phyloP scores from a whole-genome alignment of 495 filamentous ascomycete genomes.

The Clohesyomyces aquaticus region DNA sequence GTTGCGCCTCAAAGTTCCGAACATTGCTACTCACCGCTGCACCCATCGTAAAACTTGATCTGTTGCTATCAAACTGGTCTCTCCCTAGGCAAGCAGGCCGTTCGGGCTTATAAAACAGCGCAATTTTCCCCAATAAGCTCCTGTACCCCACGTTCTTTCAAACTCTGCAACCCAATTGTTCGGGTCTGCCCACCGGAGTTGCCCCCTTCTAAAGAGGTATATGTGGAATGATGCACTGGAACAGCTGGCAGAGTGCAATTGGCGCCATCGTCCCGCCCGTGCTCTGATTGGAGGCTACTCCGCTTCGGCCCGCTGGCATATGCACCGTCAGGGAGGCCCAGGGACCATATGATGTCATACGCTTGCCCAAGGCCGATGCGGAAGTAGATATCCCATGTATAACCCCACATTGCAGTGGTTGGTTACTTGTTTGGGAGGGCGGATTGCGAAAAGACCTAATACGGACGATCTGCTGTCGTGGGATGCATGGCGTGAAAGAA shows the following conservation, averaged over 20 bases:
- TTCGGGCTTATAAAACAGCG: constrained; percentile 14
- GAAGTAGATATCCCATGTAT: constrained; percentile 1
- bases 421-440: constrained; percentile 11
- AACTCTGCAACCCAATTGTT: constrained; percentile 15
- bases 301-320: constrained; percentile 17
- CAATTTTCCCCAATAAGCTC: neutral
- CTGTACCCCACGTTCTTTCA: constrained; percentile 9
- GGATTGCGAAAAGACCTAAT: constrained; percentile 16
- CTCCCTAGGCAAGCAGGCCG: constrained; percentile 19
- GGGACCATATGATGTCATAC: constrained; percentile 25
- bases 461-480: too few species aligned
- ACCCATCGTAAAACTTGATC: constrained; percentile 23
- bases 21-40: constrained; percentile 16
- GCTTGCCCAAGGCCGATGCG: constrained; percentile 2
- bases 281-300: constrained; percentile 23
- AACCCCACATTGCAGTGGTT: neutral
- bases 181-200: constrained; percentile 19
- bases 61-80: constrained; percentile 5
- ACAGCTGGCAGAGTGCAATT: constrained; percentile 37
- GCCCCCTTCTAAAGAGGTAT: neutral
- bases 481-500: too few species aligned
- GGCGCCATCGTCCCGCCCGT: constrained; percentile 3
- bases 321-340: neutral
- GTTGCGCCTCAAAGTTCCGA: neutral
- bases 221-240: constrained; percentile 29